Evolutionary conservation across 2,329 filamentous ascomycete species (phyloP), one percentile per base, ranked within the genome.

Genomic region (Colletotrichum ledebouriae): DNA sequence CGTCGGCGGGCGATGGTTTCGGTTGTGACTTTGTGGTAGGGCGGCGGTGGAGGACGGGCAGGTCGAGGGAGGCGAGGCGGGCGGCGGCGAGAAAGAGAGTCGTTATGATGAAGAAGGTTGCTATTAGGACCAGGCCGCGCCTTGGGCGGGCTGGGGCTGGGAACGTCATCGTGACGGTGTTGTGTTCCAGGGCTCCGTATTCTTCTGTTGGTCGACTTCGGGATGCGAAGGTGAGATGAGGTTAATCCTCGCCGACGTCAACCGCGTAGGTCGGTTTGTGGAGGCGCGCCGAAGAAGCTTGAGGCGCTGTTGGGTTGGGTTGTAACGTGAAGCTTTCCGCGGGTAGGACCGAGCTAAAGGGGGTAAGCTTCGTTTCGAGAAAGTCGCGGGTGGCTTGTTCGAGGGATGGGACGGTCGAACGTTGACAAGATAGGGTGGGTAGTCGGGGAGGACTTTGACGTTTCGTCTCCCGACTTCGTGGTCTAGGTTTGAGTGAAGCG

Each of bases 1-100:
- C 71, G 55, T 80, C 78, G 17, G 78, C 78, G 10, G 63, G 44
- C 4, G 67, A 69, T 55, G 49, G 56, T 41, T 15, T 60, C 44
- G 49, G 56, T 42, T 15, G 53, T 34, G 56, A 47, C n/a, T 59
- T 60, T 6, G 65, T 22, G 67, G 49, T 71, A 59, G 75, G 37
- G 10, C n/a, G 34, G 41, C 41, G 42, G 55, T 37, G 29, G 42
- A 59, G 58, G 46, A 57, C 13, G 22, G 67, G 47, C 42, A 71
- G 52, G 55, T 71, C 56, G 75, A 71, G 47, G 71, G 70, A 61
- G 73, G 73, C 44, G 29, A 80, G 75, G 50, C 79, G 77, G 15
- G 73, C 76, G 71, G 74, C 74, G 71, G 75, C 77, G n/a, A 78
- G 72, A 70, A 78, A 76, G 57, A 78, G 61, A 58, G 76, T 79